Percentiles rank a stretch among this genome's conserved stretches.
These are phyloP conservation scores for Aurifilum marmelostoma DNA, from an alignment of 2,329 filamentous ascomycete species.

Conservation along the genomic window DNA sequence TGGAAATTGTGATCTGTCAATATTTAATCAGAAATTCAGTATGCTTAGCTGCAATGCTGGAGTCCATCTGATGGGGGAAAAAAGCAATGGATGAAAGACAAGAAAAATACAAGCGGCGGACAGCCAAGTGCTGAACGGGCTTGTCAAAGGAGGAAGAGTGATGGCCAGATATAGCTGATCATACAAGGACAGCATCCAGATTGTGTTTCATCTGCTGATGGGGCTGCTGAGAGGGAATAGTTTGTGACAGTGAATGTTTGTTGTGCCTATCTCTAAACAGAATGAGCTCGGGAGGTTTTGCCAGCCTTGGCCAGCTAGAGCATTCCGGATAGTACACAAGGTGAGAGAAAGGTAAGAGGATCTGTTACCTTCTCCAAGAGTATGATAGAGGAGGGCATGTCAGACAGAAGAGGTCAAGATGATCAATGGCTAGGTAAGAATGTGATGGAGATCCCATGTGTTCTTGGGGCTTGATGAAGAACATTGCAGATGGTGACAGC, in stretches of 20 bases:
- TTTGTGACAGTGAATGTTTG: neutral
- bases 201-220: neutral
- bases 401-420: neutral
- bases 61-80: neutral
- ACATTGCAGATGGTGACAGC: neutral
- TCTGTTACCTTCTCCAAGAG: neutral
- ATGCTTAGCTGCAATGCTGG: neutral
- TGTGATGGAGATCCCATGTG: neutral
- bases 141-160: neutral
- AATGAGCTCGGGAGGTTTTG: neutral
- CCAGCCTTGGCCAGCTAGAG: neutral
- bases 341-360: neutral
- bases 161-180: neutral
- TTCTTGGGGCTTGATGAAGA: neutral
- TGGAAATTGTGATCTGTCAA: neutral
- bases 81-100: neutral
- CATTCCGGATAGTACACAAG: neutral
- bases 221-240: neutral
- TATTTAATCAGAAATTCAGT: neutral
- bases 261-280: neutral
- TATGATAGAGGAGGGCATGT: neutral
- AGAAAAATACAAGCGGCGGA: neutral
- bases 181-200: neutral
- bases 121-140: neutral
- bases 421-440: neutral